Evolutionary conservation across 805 yeast species (phyloP).

Genomic region (Pichia pseudocactophila): DNA sequence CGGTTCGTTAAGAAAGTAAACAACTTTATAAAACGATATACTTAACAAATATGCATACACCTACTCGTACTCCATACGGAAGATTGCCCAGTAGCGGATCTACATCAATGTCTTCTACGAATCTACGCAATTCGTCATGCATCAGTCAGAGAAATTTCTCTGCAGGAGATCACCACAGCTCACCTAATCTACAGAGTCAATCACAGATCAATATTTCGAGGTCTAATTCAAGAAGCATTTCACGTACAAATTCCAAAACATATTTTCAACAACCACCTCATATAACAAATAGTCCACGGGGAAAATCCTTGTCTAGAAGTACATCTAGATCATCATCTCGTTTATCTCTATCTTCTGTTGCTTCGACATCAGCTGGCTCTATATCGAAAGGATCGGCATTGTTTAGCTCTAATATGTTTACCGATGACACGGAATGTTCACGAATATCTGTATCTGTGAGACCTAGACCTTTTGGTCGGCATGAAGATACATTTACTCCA

Average conservation of each 20-base stretch:
- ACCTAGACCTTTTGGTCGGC: slow-evolving; percentile 50
- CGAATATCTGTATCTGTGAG: slow-evolving; percentile 64
- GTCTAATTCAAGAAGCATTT: neutral
- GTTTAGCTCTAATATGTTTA: slow-evolving; percentile 29
- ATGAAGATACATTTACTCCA: slow-evolving; percentile 12
- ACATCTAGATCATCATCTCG: slow-evolving; percentile 11
- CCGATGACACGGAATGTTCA: neutral
- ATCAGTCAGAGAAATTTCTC: neutral
- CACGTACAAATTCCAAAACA: slow-evolving; percentile 1
- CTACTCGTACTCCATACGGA: neutral
- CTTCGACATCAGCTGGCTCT: slow-evolving; percentile 6
- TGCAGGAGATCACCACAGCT: neutral
- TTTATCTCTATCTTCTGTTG: slow-evolving; percentile 6
- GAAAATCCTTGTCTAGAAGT: slow-evolving; percentile 4
- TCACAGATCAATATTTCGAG: neutral
- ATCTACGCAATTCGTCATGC: slow-evolving; percentile 1
- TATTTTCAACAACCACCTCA: slow-evolving; percentile 1
- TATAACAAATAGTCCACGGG: slow-evolving; percentile 2
- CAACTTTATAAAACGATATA: neutral
- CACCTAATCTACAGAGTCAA: neutral
- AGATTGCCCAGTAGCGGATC: neutral
- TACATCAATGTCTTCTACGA: neutral
- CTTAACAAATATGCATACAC: slow-evolving; percentile 2
- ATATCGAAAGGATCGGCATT: neutral
- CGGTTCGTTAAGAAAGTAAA: neutral